Conservation (phyloP, 2,329 filamentous ascomycete species). For the Xylariaceae sp. region DNA sequence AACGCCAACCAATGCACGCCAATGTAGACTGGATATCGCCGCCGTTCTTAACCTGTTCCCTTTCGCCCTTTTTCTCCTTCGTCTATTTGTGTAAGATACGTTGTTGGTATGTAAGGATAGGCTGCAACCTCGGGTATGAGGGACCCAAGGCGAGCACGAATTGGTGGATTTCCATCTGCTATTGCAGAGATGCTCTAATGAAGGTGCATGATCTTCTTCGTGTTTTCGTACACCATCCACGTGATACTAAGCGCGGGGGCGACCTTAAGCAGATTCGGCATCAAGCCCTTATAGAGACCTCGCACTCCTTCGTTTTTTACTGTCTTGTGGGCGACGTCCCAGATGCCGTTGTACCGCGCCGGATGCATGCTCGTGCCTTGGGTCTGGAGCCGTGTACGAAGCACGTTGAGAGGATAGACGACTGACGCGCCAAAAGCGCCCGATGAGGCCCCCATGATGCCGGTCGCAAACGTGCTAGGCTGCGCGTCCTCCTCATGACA, state of each 20-base stretch:
- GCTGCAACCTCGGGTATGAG: neutral
- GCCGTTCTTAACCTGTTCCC: neutral
- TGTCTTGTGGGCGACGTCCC: conserved; percentile 83
- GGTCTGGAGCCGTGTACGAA: conserved; percentile 86
- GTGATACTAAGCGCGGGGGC: conserved; percentile 93
- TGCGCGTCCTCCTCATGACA: conserved; percentile 80
- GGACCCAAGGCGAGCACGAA: neutral
- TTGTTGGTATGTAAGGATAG: neutral
- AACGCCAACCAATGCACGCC: conserved; percentile 24
- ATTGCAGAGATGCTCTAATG: conserved; percentile 32
- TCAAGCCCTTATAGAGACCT: conserved; percentile 90
- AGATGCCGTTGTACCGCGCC: conserved; percentile 83
- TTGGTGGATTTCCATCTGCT: neutral
- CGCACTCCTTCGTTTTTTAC: conserved; percentile 75
- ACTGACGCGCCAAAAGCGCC: conserved; percentile 89
- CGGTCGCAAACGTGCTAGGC: conserved; percentile 78
- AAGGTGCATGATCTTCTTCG: conserved; percentile 65
- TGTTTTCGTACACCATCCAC: conserved; percentile 89
- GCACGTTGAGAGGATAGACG: conserved; percentile 91
- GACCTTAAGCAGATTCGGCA: conserved; percentile 93
- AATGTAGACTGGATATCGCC: conserved; percentile 15
- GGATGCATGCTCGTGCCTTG: conserved; percentile 92
- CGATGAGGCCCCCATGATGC: conserved; percentile 83
- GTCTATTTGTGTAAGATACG: conserved; percentile 6
- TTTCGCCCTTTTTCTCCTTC: neutral